Conservation (phyloP, 768 basidiomycete species). For the Suillus placidus region DNA sequence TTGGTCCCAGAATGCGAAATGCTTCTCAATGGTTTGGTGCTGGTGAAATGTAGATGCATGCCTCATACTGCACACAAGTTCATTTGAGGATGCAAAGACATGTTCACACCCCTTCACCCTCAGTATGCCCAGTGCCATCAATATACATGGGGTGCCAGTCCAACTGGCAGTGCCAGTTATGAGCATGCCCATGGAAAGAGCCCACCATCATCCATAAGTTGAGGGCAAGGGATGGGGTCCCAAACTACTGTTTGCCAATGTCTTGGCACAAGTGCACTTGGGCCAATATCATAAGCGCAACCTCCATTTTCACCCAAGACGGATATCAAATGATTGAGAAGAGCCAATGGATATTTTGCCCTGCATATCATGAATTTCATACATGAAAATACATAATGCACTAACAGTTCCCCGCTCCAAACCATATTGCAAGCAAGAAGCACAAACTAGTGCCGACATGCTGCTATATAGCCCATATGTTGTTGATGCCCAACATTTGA, state of each 20-base stretch:
- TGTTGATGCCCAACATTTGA: no score
- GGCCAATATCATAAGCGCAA: constrained; percentile 32
- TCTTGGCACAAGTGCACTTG: constrained; percentile 25
- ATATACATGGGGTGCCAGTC: constrained; percentile 31
- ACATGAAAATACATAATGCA: not conserved
- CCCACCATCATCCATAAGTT: constrained; percentile 19
- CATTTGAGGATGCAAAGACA: constrained; percentile 10
- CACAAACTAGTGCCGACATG: not conserved
- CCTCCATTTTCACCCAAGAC: constrained; percentile 18
- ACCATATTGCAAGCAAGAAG: constrained; percentile 6
- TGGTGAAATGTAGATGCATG: constrained; percentile 3
- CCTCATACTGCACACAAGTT: constrained; percentile 6
- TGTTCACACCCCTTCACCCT: constrained; percentile 15
- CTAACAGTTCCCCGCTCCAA: not conserved
- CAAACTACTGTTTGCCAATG: constrained; percentile 17
- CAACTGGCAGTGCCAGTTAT: constrained; percentile 33
- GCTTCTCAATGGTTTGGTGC: constrained; percentile 18
- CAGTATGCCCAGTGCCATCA: constrained; percentile 2
- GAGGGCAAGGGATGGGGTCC: not conserved
- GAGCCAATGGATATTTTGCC: constrained; percentile 27
- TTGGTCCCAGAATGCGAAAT: constrained; percentile 22
- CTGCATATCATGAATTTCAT: no score
- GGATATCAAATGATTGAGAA: constrained; percentile 18
- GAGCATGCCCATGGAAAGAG: constrained; percentile 26
- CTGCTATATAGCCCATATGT: no score